Conservation (phyloP, 768 basidiomycete genomes). For the Lactarius tabidus region DNA sequence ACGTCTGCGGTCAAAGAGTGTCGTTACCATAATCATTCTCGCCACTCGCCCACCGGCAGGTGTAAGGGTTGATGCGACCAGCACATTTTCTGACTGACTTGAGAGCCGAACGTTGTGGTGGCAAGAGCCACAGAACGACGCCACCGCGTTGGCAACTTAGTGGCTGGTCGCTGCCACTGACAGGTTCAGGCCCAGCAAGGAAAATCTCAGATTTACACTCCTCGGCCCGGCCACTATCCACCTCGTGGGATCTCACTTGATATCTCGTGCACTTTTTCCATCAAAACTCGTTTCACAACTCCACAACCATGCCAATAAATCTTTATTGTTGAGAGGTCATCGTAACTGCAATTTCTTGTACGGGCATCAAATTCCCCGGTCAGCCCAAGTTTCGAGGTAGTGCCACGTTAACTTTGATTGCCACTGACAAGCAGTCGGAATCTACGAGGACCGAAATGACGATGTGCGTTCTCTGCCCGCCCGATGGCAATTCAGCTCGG, state of each 20-base stretch:
- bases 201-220: background rate
- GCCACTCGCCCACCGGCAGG: background rate
- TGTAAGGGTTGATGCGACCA: background rate
- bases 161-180: background rate
- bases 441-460: background rate
- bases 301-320: background rate
- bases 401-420: too few relatives aligned
- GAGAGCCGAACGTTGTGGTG: background rate
- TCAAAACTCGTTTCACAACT: background rate
- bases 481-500: background rate
- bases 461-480: background rate
- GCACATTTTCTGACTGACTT: background rate
- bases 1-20: conserved; percentile 6
- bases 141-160: background rate
- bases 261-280: background rate
- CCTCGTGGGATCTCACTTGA: background rate
- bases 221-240: background rate
- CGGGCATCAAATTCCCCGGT: background rate
- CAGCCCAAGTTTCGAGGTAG: background rate
- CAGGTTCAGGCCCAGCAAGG: background rate
- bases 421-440: too few relatives aligned
- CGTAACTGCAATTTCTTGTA: background rate
- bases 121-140: background rate
- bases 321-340: background rate
- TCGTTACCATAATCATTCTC: background rate